Base-by-base conservation (phyloP, 2,329 filamentous ascomycete species). In the Bertia moriformis region DNA sequence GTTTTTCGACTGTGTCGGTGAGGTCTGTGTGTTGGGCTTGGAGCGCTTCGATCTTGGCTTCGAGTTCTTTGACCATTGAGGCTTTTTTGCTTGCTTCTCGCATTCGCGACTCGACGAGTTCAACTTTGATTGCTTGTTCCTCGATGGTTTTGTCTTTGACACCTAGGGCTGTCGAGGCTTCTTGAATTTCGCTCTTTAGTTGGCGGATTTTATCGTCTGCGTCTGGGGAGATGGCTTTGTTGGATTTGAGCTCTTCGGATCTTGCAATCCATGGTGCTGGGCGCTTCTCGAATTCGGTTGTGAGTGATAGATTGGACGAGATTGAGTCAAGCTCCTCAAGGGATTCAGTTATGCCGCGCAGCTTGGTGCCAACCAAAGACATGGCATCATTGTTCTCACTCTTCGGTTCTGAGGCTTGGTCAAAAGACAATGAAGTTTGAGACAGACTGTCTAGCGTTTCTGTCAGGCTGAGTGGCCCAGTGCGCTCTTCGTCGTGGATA, bases 211-310 rank as follows among this genome's bases (percentile, higher is more conserved):
- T 69, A 40, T 72, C 67, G 45, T 78, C 71, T 1, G 69, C 66
- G 47, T 78, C 73, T 17, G 69, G 62, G 1, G 71, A 69, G 37
- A 68, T 64, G 33, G 65, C 62, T 48, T 76, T 75, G 40, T 67
- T 69, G 18, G 63, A 64, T 46, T 71, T 72, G 14, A 80, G 60
- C 44, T 74, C 67, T 40, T 69, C 64, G 4, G 76, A 68, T 20
- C 76, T 70, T 14, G 69, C 58, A 38, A 71, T 60, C 77, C 77
- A 82, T 5, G 77, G 77, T 3, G 69, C 61, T 2, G 66, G 61
- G 2, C 61, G 64, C 41, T 61, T 65, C 45, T 77, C 70, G 45
- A 81, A 69, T 45, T 69, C 65, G 5, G 62, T 51, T 0, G 65
- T 65, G 37, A 59, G 58, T 22, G 62, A 60, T 17, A 69, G 50